phyloP scores from a whole-genome alignment of 2,329 filamentous ascomycete species.

The Cyclaneusma minus region DNA sequence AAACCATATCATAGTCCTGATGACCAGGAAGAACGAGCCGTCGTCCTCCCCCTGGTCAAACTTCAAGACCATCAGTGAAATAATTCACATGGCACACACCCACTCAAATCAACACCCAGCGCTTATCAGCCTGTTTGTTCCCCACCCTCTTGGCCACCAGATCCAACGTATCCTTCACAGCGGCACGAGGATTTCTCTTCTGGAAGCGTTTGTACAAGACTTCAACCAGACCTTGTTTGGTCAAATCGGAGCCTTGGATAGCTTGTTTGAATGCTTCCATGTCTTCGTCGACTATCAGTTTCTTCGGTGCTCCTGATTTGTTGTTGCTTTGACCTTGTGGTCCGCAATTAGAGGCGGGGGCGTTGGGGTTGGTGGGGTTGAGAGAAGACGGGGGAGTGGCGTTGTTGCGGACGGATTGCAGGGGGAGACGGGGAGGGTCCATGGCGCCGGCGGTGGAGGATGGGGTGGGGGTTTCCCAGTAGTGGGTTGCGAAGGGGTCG shows the following conservation, averaged over 20 bases:
- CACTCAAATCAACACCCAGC: slow-evolving; percentile 34
- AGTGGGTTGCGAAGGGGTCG: slow-evolving; percentile 69
- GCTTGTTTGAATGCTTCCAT: slow-evolving; percentile 42
- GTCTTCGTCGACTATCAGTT: slow-evolving; percentile 11
- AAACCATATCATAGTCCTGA: too few species aligned
- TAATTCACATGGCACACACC: slow-evolving; percentile 6
- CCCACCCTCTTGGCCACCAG: slow-evolving; percentile 47
- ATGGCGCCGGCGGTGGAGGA: slow-evolving; percentile 10
- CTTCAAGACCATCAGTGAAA: slow-evolving; percentile 8
- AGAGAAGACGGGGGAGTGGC: slow-evolving; percentile 3
- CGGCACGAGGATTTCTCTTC: slow-evolving; percentile 45
- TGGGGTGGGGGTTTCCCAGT: slow-evolving; percentile 41
- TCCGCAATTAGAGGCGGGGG: neutral
- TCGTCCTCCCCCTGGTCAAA: too few species aligned
- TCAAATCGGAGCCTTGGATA: slow-evolving; percentile 55
- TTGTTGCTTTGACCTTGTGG: slow-evolving; percentile 3
- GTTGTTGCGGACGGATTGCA: slow-evolving; percentile 5
- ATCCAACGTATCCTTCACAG: slow-evolving; percentile 56
- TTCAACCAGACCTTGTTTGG: slow-evolving; percentile 61
- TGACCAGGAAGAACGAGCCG: too few species aligned
- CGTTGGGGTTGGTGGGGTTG: slow-evolving; percentile 1
- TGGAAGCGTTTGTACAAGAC: slow-evolving; percentile 61
- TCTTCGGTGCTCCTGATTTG: slow-evolving; percentile 13
- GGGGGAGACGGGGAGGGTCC: slow-evolving; percentile 20
- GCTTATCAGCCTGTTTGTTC: slow-evolving; percentile 46